Conservation (phyloP, 139 green algal species). For the Klebsormidium nitens region DNA sequence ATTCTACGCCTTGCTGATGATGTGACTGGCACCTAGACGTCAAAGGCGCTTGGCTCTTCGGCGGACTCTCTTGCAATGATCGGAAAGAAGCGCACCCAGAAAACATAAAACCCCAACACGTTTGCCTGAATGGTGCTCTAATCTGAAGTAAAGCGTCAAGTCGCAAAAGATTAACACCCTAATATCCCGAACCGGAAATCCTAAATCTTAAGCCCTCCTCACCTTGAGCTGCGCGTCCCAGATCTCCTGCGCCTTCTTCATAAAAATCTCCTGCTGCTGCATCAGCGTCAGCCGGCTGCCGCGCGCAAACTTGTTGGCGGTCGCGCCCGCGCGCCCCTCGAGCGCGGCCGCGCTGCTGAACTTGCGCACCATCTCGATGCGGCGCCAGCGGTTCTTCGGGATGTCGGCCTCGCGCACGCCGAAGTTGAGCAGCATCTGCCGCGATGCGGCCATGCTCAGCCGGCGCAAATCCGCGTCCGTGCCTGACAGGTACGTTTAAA, state of each 20-base stretch:
- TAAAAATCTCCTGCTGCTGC: conserved; percentile 46
- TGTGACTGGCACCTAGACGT: no score
- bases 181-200: background rate
- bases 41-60: background rate
- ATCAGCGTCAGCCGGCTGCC: conserved; percentile 39
- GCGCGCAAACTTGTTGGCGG: conserved; percentile 46
- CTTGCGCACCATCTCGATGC: conserved; percentile 49
- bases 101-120: background rate
- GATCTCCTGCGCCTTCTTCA: conserved; percentile 47
- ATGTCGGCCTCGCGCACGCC: conserved; percentile 47
- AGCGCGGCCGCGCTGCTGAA: conserved; percentile 34
- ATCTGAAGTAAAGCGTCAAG: background rate
- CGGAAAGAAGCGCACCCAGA: background rate
- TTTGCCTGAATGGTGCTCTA: background rate
- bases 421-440: conserved; percentile 47
- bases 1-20: no score
- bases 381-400: conserved; percentile 30
- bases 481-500: no score
- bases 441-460: conserved; percentile 57
- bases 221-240: conserved; percentile 56
- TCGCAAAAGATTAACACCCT: background rate
- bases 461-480: conserved; percentile 67
- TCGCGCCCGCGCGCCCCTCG: background rate
- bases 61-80: background rate
- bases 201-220: no score